Evolutionary conservation across 306 rosid genomes (phyloP), one percentile per base, ranked within the genome.

Genomic region (Pyrus betulifolia): DNA sequence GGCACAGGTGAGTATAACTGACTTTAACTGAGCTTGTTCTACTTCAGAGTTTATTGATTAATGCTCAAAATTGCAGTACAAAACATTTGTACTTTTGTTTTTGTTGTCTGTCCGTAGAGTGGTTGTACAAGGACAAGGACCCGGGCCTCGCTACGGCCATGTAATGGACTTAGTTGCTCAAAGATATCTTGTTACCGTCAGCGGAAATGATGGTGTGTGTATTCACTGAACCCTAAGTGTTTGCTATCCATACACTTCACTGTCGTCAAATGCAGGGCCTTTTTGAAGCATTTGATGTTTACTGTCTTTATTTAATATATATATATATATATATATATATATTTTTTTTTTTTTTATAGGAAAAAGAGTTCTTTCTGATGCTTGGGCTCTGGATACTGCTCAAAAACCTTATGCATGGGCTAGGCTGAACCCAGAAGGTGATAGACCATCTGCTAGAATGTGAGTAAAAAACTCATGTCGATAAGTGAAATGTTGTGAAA

Each of bases 91-190:
- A 9, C 57, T 23, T 62, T 30, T 2, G 28, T 74, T 71, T 31
- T 62, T 80, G 59, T 61, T 19, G 73, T 80, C 82, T 81, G 78
- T 72, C 60, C 64, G 83, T 85, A 96, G 99, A 82, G 91, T 96
- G 79, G 89, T 96, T 35, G 99, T 96, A 75, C 99, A 93, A 89
- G 99, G 99, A 78, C 94, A 88, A 78, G 99, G 99, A 82, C 94
- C 94, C 2, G 99, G 99, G 27, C 99, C 98, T 87, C 99, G 94
- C 71, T 96, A 96, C 14, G 99, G 99, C 65, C 99, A 96, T 85
- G 99, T 80, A 63, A 96, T 96, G 97, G 99, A 96, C 84, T 89
- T 96, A 90, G 98, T 96, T 87, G 97, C 94, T 89, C 99, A 96
- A 85, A 91, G 98, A 84, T 96, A 93, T 84, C 94, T 96, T 74